A percentile compares a stretch with the other conserved stretches of the same genome.
Evolutionary conservation across 2,329 filamentous ascomycete species (phyloP).

Genomic region (Pestalotiopsis sp.): DNA sequence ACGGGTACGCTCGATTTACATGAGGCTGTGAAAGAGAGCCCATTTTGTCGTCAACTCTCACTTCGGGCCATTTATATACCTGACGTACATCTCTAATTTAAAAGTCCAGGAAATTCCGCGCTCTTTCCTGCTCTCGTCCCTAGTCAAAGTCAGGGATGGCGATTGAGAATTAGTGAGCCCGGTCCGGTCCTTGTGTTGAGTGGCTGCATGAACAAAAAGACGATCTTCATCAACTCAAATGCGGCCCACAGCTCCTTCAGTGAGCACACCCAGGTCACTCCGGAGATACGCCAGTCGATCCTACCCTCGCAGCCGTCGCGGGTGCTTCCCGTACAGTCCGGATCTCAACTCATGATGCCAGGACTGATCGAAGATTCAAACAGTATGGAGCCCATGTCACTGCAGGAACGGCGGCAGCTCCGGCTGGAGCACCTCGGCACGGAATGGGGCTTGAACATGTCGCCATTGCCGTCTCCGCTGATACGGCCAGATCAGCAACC

Average conservation of each 20-base stretch:
- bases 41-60: background rate
- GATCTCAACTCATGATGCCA: slow-evolving; percentile 14
- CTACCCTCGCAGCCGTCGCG: background rate
- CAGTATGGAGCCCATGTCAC: slow-evolving; percentile 24
- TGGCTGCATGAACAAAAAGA: background rate
- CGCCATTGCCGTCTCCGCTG: slow-evolving; percentile 39
- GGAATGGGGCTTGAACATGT: slow-evolving; percentile 51
- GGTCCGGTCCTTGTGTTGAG: background rate
- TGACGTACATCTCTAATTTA: background rate
- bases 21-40: background rate
- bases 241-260: background rate
- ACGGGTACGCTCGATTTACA: background rate
- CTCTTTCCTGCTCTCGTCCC: background rate
- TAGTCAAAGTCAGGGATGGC: background rate
- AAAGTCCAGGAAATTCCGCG: background rate
- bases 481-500: slow-evolving; percentile 44
- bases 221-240: background rate
- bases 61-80: background rate
- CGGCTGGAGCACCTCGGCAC: slow-evolving; percentile 53
- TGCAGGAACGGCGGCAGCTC: slow-evolving; percentile 41
- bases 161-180: background rate
- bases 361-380: slow-evolving; percentile 15
- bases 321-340: background rate
- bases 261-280: background rate
- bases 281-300: background rate